phyloP scores from a whole-genome alignment of 78 protist species.

The Dictyostelium intermedium region DNA sequence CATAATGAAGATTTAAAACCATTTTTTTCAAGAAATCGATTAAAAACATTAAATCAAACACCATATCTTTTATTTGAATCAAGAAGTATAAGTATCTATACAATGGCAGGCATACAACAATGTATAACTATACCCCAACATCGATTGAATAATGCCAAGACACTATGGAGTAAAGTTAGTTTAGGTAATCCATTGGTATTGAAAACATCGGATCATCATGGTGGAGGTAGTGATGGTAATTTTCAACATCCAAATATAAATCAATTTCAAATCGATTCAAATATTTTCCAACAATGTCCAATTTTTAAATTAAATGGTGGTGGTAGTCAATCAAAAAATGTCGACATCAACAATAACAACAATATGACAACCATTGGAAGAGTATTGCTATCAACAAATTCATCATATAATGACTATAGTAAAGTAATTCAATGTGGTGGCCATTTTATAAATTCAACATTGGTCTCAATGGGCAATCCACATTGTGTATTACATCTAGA shows the following conservation, averaged over 20 bases:
- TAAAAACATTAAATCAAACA: conserved; percentile 10
- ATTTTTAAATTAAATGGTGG: conserved; percentile 11
- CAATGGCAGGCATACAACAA: conserved; percentile 57
- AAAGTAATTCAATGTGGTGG: conserved; percentile 14
- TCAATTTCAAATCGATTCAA: conserved; percentile 9
- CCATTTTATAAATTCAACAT: conserved; percentile 46
- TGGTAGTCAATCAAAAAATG: too few species aligned
- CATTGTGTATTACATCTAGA: conserved; percentile 81
- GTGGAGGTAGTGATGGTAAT: not conserved
- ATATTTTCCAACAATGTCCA: conserved; percentile 10
- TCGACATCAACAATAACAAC: not conserved
- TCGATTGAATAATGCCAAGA: conserved; percentile 32
- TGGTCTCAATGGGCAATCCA: conserved; percentile 86
- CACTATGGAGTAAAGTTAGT: conserved; percentile 57
- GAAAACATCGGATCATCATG: not conserved
- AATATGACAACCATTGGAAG: not conserved
- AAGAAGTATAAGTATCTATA: conserved; percentile 10
- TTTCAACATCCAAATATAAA: not conserved
- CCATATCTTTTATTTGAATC: conserved; percentile 8
- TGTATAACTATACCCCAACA: conserved; percentile 29
- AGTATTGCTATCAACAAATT: not conserved
- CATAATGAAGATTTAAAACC: not conserved
- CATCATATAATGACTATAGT: conserved; percentile 26
- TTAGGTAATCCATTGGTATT: conserved; percentile 80
- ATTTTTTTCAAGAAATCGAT: not conserved